These are phyloP conservation scores for Mycena epipterygia DNA, from an alignment of 768 basidiomycete genomes.

Conservation along the genomic window DNA sequence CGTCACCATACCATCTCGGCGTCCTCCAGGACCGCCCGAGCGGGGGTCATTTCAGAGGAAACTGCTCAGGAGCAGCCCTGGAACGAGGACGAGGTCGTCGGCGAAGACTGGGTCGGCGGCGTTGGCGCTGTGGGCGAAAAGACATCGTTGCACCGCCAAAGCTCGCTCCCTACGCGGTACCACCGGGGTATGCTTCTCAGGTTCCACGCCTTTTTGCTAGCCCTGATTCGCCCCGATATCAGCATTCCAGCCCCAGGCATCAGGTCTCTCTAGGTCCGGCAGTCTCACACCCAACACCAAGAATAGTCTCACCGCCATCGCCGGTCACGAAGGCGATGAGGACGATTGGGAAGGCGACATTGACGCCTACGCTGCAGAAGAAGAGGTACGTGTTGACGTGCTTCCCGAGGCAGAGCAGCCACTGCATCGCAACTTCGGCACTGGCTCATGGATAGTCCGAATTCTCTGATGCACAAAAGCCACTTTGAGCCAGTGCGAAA, in stretches of 20 bases:
- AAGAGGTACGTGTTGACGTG: constrained; percentile 68
- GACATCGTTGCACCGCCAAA: constrained; percentile 82
- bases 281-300: constrained; percentile 78
- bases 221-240: constrained; percentile 33
- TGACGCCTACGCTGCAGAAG: constrained; percentile 72
- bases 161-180: constrained; percentile 85
- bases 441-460: not conserved
- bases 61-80: constrained; percentile 67
- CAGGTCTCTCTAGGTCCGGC: constrained; percentile 61
- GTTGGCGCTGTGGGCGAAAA: constrained; percentile 90
- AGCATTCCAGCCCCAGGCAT: constrained; percentile 67
- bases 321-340: constrained; percentile 89
- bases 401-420: constrained; percentile 33
- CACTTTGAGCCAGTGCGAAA: not conserved
- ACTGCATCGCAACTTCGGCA: constrained; percentile 2
- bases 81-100: constrained; percentile 85
- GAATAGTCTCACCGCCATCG: constrained; percentile 88
- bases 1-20: constrained; percentile 89
- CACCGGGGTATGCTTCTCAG: constrained; percentile 69
- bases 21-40: constrained; percentile 74
- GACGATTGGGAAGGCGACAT: constrained; percentile 87
- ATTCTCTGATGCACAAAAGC: no score
- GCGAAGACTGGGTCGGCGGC: constrained; percentile 85
- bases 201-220: constrained; percentile 23
- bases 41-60: constrained; percentile 79